Evolutionary conservation across 306 rosid genomes (phyloP).

Genomic region (Rosa rugosa): DNA sequence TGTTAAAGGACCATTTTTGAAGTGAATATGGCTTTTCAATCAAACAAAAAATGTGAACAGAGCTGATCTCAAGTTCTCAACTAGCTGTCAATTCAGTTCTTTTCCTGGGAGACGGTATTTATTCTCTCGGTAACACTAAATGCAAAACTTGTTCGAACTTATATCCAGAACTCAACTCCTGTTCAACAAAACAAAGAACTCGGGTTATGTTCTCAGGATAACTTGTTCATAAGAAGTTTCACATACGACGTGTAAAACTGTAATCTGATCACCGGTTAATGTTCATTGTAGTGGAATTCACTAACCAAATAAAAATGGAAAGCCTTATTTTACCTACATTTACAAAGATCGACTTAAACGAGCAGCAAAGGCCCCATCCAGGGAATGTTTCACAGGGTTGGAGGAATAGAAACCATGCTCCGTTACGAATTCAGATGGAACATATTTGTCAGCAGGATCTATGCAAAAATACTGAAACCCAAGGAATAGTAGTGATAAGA

Average conservation of each 20-base stretch:
- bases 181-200: not conserved
- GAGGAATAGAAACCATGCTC: constrained; percentile 68
- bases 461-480: constrained; percentile 61
- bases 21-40: not conserved
- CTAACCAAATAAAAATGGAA: not conserved
- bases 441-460: constrained; percentile 58
- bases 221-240: not conserved
- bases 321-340: constrained; percentile 14
- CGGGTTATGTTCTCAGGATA: too few relatives aligned
- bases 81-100: not conserved
- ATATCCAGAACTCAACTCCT: not conserved
- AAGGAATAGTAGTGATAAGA: constrained; percentile 10
- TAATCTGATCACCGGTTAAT: not conserved
- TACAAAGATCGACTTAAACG: constrained; percentile 50
- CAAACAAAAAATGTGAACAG: not conserved
- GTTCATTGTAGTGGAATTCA: not conserved
- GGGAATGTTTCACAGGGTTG: constrained; percentile 66
- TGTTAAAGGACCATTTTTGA: not conserved
- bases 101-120: not conserved
- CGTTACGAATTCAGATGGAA: constrained; percentile 61
- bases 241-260: not conserved
- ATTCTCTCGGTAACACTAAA: not conserved
- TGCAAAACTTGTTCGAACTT: not conserved
- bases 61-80: not conserved
- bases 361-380: constrained; percentile 84